phyloP scores from a whole-genome alignment of 2,329 filamentous ascomycete genomes.

The Fusarium subglutinans region DNA sequence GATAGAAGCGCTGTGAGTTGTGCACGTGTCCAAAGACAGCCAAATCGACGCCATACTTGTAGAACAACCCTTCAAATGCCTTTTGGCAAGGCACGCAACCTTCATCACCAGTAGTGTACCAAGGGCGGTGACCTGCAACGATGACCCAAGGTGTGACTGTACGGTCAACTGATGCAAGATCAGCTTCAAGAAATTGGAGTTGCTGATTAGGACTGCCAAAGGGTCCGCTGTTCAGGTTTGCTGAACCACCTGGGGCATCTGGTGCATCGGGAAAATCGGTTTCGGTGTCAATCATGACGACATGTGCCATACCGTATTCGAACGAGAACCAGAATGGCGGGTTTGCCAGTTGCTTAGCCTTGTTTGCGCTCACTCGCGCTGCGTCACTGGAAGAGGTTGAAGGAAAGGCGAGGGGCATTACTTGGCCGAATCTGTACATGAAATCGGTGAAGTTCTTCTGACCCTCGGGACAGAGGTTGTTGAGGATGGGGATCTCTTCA shows the following conservation, averaged over 20 bases:
- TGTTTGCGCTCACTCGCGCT: slow-evolving; percentile 22
- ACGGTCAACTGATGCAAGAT: slow-evolving; percentile 63
- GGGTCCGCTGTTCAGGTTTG: slow-evolving; percentile 13
- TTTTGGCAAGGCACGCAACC: slow-evolving; percentile 25
- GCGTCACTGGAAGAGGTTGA: slow-evolving; percentile 1
- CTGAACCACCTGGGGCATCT: slow-evolving; percentile 13
- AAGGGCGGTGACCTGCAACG: slow-evolving; percentile 54
- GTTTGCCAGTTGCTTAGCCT: slow-evolving; percentile 22
- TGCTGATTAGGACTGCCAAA: slow-evolving; percentile 18
- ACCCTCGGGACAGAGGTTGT: slow-evolving; percentile 11
- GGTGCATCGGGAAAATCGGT: slow-evolving; percentile 49
- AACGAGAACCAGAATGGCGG: slow-evolving; percentile 40
- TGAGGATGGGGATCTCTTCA: slow-evolving; percentile 14
- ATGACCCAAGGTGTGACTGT: slow-evolving; percentile 59
- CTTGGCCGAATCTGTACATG: slow-evolving; percentile 6
- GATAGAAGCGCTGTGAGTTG: slow-evolving; percentile 19
- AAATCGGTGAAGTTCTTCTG: slow-evolving; percentile 31
- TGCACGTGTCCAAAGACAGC: slow-evolving; percentile 19
- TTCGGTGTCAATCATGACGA: slow-evolving; percentile 48
- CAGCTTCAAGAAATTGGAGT: slow-evolving; percentile 15
- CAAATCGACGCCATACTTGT: slow-evolving; percentile 19
- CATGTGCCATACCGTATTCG: slow-evolving; percentile 42
- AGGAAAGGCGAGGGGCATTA: slow-evolving; percentile 2
- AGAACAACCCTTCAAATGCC: slow-evolving; percentile 15
- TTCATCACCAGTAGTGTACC: slow-evolving; percentile 55